Conservation (phyloP, 2,329 filamentous ascomycete genomes). For the Atkinsonella texensis region DNA sequence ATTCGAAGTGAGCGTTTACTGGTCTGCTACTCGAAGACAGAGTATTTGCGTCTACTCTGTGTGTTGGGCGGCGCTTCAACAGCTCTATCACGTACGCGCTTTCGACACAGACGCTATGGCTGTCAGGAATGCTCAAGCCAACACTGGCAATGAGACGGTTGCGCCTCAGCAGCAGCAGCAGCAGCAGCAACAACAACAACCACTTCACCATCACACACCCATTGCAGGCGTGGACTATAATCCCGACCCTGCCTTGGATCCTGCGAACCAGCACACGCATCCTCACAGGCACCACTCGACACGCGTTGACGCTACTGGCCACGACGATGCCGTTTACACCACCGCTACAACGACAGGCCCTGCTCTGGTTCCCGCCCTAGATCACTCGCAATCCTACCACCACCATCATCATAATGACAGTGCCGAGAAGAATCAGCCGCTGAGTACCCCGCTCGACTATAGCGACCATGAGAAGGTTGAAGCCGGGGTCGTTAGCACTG, state of each 20-base stretch:
- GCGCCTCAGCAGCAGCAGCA: background rate
- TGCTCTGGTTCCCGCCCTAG: slow-evolving; percentile 21
- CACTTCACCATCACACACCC: slow-evolving; percentile 2
- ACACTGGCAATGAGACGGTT: background rate
- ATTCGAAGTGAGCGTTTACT: background rate
- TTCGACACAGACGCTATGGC: background rate
- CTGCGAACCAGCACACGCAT: slow-evolving; percentile 31
- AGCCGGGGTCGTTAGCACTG: slow-evolving; percentile 19
- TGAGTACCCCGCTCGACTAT: slow-evolving; percentile 23
- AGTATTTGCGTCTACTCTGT: background rate
- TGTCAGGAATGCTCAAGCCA: background rate
- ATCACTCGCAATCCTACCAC: slow-evolving; percentile 21
- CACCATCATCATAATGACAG: slow-evolving; percentile 12
- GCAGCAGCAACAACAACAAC: background rate
- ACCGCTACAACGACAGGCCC: slow-evolving; percentile 27
- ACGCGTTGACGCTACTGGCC: slow-evolving; percentile 18
- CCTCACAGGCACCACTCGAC: slow-evolving; percentile 29
- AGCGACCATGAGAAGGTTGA: slow-evolving; percentile 28
- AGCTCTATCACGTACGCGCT: background rate
- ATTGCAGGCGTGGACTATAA: slow-evolving; percentile 13
- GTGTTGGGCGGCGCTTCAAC: background rate
- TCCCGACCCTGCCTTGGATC: slow-evolving; percentile 23
- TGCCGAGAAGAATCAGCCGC: slow-evolving; percentile 13
- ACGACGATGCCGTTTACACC: slow-evolving; percentile 35
- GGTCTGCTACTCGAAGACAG: background rate